Conservation (phyloP, 2,329 filamentous ascomycete genomes). For the Mycosphaerella sp. region DNA sequence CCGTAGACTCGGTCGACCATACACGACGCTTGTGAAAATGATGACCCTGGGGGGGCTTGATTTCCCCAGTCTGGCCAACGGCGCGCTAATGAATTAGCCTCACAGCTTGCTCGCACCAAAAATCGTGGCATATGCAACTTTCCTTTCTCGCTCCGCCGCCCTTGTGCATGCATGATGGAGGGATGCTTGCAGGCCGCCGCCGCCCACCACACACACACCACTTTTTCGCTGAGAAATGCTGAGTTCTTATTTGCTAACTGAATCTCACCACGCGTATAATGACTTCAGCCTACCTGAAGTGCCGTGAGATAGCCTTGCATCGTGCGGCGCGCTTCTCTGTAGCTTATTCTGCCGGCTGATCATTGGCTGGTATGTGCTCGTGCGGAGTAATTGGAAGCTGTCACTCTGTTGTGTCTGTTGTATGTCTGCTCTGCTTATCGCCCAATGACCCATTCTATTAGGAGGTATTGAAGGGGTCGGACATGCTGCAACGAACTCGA, state of each 20-base stretch:
- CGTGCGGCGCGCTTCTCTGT: slow-evolving; percentile 11
- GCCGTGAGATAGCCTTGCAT: slow-evolving; percentile 23
- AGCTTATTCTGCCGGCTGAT: slow-evolving; percentile 6
- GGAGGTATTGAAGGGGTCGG: slow-evolving; percentile 15
- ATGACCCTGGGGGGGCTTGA: slow-evolving; percentile 8
- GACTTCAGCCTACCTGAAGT: slow-evolving; percentile 17
- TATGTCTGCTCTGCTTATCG: slow-evolving; percentile 20
- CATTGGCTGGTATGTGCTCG: slow-evolving; percentile 13
- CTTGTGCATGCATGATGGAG: not conserved
- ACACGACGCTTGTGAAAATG: slow-evolving; percentile 14
- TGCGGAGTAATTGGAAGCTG: slow-evolving; percentile 22
- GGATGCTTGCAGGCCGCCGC: not conserved
- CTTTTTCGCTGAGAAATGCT: slow-evolving; percentile 6
- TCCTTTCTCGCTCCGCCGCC: not conserved
- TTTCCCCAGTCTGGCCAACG: slow-evolving; percentile 16
- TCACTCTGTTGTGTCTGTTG: slow-evolving; percentile 9
- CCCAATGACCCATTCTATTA: not conserved
- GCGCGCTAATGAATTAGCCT: slow-evolving; percentile 13
- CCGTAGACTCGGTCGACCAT: slow-evolving; percentile 4
- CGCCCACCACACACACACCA: too few relatives aligned
- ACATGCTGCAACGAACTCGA: not conserved
- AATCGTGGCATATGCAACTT: not conserved
- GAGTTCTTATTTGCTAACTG: slow-evolving; percentile 13
- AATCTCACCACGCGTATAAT: slow-evolving; percentile 14
- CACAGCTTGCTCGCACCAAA: slow-evolving; percentile 13